These are phyloP conservation scores for Kwoniella dejecticola DNA, from an alignment of 768 basidiomycete genomes.

Conservation along the genomic window DNA sequence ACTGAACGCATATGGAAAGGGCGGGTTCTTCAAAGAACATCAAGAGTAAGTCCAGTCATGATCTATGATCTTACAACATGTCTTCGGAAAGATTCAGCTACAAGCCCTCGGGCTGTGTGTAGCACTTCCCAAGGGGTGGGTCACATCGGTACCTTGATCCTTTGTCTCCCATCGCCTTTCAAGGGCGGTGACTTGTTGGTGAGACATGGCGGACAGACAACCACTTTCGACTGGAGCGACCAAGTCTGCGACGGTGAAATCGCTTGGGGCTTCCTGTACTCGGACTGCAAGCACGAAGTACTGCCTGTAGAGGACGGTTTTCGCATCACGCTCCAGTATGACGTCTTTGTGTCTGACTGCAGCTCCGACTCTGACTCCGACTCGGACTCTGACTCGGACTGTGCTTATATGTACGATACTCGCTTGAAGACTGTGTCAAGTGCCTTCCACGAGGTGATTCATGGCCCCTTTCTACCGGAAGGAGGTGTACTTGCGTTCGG, in stretches of 20 bases:
- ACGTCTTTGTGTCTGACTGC: conserved; percentile 23
- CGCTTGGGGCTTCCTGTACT: conserved; percentile 59
- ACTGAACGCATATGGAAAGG: conserved; percentile 26
- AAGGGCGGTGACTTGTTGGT: conserved; percentile 31
- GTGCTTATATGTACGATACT: background rate
- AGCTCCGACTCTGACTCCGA: background rate
- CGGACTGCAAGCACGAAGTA: conserved; percentile 61
- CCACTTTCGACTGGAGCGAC: conserved; percentile 19
- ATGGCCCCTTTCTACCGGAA: background rate
- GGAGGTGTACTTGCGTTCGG: background rate
- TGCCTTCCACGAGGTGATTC: background rate
- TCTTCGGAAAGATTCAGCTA: background rate
- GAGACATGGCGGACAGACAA: conserved; percentile 11
- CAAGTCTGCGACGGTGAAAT: conserved; percentile 8
- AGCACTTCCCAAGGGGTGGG: conserved; percentile 18
- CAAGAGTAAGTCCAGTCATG: conserved; percentile 20
- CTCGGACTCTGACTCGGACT: background rate
- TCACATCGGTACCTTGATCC: conserved; percentile 27
- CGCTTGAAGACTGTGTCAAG: background rate
- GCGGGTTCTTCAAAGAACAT: conserved; percentile 31
- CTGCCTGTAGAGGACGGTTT: conserved; percentile 58
- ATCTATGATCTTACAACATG: background rate
- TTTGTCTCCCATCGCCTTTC: conserved; percentile 29
- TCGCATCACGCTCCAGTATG: conserved; percentile 59
- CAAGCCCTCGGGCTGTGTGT: background rate